These are phyloP conservation scores for Magnolia sinica DNA, from an alignment of 164 flowering plant species.

Conservation along the genomic window DNA sequence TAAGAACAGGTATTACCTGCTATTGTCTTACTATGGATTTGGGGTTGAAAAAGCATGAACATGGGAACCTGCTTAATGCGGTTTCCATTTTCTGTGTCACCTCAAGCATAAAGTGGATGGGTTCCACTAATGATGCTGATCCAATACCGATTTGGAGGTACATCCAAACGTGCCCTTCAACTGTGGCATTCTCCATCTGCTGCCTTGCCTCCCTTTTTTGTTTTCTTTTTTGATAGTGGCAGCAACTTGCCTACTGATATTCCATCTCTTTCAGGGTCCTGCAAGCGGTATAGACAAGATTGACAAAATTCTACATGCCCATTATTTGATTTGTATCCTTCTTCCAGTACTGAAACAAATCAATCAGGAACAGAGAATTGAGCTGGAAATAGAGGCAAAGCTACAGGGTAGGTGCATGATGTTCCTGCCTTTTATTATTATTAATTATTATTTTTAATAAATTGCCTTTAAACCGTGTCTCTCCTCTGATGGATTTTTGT, in stretches of 20 bases:
- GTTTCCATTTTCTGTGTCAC: neutral
- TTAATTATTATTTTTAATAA: neutral
- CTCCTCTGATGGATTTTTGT: slow-evolving; percentile 14
- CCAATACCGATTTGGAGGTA: neutral
- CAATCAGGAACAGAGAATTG: slow-evolving; percentile 49
- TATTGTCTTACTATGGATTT: neutral
- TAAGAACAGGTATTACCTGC: neutral
- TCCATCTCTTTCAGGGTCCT: slow-evolving; percentile 40
- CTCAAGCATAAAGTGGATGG: neutral
- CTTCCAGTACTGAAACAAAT: slow-evolving; percentile 65
- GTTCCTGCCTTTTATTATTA: neutral
- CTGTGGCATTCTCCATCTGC: neutral
- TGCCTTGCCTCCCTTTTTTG: neutral
- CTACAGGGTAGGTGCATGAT: slow-evolving; percentile 38
- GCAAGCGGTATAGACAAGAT: slow-evolving; percentile 27
- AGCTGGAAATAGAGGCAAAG: slow-evolving; percentile 59
- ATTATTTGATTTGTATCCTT: slow-evolving; percentile 64
- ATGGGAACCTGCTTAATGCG: neutral
- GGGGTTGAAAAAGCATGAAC: neutral
- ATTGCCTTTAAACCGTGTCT: neutral
- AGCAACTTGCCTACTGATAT: slow-evolving; percentile 5
- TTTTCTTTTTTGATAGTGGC: neutral
- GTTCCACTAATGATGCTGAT: neutral
- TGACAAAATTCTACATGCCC: slow-evolving; percentile 39
- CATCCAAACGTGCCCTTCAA: neutral